Evolutionary conservation across 23 red algal genomes (phyloP), one percentile per base, ranked within the genome.

Genomic region (Gracilaria domingensis): DNA sequence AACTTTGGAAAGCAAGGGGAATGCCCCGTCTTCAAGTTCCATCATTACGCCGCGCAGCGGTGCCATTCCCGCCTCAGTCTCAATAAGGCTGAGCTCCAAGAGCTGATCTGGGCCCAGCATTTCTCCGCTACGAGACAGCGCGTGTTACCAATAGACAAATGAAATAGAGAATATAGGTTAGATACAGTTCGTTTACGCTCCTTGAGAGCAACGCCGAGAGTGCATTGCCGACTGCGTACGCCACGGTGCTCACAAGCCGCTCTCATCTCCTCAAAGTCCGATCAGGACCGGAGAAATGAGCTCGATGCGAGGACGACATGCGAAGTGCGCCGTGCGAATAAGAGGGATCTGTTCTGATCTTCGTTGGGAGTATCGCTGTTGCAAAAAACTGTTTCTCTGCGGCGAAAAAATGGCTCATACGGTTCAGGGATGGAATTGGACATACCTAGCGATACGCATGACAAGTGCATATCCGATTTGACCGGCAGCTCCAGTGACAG

Each of bases 401-500:
- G 32, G 30, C 11, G 28, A 14, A 69, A 51, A 77, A 77, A 28
- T 29, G 34, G 21, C 28, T 45, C 35, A 70, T 32, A 4, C 20
- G 67, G 23, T 6, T 23, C 33, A 14, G 12, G 67, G 34, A 44
- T 40, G 4, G 35, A 51, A 14, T 45, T 38, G 8, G 59, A 86
- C 95, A 24, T 91, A 96, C 95, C 86, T 91, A 3, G 97, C 97
- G 48, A 98, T 94, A 35, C 97, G 91, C 83, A 94, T 95, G 56
- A 98, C 66, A 64, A 96, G 92, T 32, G 89, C 84, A 85, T 98
- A 98, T n/a, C 93, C 97, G 75, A 98, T 98, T 87, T 95, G 93
- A 25, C 97, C 97, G 8, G 97, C 97, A 48, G 97, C 97, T 47
- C 97, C 97, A n/a, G 97, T 98, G 67, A 98, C 97, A 24, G 97